Conservation (phyloP, 2,329 filamentous ascomycete genomes). For the Trichoderma atroviride region DNA sequence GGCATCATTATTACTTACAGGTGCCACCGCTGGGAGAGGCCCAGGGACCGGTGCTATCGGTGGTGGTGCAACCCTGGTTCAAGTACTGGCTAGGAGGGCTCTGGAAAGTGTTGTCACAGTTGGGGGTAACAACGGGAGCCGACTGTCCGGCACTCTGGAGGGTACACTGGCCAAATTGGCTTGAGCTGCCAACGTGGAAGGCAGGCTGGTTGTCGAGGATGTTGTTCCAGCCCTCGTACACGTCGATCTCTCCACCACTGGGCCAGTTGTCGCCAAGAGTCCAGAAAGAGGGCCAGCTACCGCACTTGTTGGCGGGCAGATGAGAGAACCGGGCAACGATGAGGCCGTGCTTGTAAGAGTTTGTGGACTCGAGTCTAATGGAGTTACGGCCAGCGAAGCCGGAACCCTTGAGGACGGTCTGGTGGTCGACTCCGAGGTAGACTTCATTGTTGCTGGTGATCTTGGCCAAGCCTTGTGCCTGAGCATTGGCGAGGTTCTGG, state of each 20-base stretch:
- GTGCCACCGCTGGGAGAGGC: slow-evolving; percentile 45
- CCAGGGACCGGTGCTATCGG: slow-evolving; percentile 45
- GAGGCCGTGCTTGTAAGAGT: slow-evolving; percentile 65
- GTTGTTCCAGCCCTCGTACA: slow-evolving; percentile 67
- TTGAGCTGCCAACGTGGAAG: slow-evolving; percentile 53
- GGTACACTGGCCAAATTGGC: slow-evolving; percentile 40
- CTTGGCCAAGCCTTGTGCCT: slow-evolving; percentile 40
- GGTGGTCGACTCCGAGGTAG: slow-evolving; percentile 46
- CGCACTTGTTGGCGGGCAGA: slow-evolving; percentile 67
- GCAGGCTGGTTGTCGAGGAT: slow-evolving; percentile 58
- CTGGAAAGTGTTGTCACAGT: slow-evolving; percentile 48
- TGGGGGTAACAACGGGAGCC: slow-evolving; percentile 38
- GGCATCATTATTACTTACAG: slow-evolving; percentile 38
- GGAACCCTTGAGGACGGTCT: slow-evolving; percentile 31
- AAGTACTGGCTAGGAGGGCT: slow-evolving; percentile 38
- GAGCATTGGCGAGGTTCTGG: slow-evolving; percentile 40
- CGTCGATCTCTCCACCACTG: slow-evolving; percentile 64
- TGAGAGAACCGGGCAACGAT: slow-evolving; percentile 71
- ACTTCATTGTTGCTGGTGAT: slow-evolving; percentile 39
- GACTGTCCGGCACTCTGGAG: slow-evolving; percentile 39
- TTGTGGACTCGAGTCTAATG: slow-evolving; percentile 66
- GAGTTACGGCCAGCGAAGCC: slow-evolving; percentile 50
- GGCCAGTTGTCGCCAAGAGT: slow-evolving; percentile 60
- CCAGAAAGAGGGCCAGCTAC: slow-evolving; percentile 72
- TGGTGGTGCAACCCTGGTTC: slow-evolving; percentile 47